Percentiles rank a stretch among this genome's conserved stretches.
Conservation (phyloP, 306 rosid species). For the Cotoneaster glaucophyllus region DNA sequence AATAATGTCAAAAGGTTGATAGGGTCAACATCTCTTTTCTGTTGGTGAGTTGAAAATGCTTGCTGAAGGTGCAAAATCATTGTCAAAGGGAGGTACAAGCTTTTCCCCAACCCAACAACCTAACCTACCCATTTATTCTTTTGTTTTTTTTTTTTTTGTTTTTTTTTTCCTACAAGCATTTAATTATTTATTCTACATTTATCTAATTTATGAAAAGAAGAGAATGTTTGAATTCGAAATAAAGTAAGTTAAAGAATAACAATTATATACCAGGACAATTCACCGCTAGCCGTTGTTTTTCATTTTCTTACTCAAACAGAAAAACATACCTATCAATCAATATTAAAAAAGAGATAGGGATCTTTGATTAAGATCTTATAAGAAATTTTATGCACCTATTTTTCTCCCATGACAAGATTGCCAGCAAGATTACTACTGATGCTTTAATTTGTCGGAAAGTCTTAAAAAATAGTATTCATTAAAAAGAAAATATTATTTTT, state of each 20-base stretch:
- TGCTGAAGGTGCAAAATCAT: conserved; percentile 24
- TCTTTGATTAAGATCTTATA: not conserved
- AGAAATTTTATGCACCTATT: conserved; percentile 4
- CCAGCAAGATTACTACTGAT: not conserved
- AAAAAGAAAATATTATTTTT: no score
- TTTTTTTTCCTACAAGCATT: no score
- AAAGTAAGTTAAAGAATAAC: no score
- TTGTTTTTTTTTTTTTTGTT: no score
- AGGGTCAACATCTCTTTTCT: conserved; percentile 12
- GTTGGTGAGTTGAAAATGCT: conserved; percentile 12
- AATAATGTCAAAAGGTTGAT: conserved; percentile 24
- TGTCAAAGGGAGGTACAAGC: conserved; percentile 10
- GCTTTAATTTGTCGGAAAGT: conserved; percentile 15
- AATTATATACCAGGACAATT: no score
- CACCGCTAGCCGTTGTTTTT: not conserved
- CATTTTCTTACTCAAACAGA: not conserved
- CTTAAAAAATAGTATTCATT: not conserved
- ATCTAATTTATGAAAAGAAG: no score
- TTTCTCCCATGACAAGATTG: conserved; percentile 1
- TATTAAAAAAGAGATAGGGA: not conserved
- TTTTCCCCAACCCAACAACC: not conserved
- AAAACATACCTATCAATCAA: not conserved
- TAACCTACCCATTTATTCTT: not conserved
- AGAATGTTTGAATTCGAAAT: no score
- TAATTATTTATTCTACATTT: no score